Conservation (phyloP, 352 stramenopile species). For the Pythium aristosporum region DNA sequence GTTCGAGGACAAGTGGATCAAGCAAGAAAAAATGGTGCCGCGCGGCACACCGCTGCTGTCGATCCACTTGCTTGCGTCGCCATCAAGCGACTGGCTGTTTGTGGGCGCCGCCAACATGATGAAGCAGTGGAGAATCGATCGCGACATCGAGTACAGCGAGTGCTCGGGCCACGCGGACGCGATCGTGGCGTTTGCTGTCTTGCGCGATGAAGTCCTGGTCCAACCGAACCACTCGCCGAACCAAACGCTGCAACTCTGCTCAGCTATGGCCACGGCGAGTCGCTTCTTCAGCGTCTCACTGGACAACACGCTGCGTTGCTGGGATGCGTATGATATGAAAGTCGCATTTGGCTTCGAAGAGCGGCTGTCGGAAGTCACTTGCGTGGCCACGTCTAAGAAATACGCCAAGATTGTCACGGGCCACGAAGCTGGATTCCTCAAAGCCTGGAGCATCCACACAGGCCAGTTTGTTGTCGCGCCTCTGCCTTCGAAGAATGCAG, state of each 20-base stretch:
- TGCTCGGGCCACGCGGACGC: slow-evolving; percentile 51
- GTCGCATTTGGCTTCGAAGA: slow-evolving; percentile 65
- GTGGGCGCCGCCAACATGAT: slow-evolving; percentile 36
- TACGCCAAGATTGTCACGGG: slow-evolving; percentile 63
- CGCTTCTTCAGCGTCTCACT: slow-evolving; percentile 68
- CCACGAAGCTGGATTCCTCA: slow-evolving; percentile 53
- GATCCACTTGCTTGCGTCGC: slow-evolving; percentile 8
- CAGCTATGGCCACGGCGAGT: slow-evolving; percentile 22
- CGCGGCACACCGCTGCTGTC: slow-evolving; percentile 21
- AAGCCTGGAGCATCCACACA: slow-evolving; percentile 63
- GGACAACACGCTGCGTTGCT: slow-evolving; percentile 74
- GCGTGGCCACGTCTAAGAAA: slow-evolving; percentile 45
- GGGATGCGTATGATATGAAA: slow-evolving; percentile 72
- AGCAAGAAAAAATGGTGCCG: slow-evolving; percentile 34
- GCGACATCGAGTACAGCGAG: slow-evolving; percentile 58
- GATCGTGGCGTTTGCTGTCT: slow-evolving; percentile 45
- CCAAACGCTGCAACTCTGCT: background rate
- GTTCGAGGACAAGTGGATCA: slow-evolving; percentile 61
- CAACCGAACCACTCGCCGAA: background rate
- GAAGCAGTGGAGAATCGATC: slow-evolving; percentile 64
- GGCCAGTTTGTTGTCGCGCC: slow-evolving; percentile 39
- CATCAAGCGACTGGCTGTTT: slow-evolving; percentile 45
- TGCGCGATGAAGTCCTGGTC: slow-evolving; percentile 29
- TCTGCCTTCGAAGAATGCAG: slow-evolving; percentile 30
- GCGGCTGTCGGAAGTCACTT: slow-evolving; percentile 59